Percentiles rank a stretch among this genome's conserved stretches.
phyloP scores from a whole-genome alignment of 305 asterid genomes.

The Fraxinus baroniana region DNA sequence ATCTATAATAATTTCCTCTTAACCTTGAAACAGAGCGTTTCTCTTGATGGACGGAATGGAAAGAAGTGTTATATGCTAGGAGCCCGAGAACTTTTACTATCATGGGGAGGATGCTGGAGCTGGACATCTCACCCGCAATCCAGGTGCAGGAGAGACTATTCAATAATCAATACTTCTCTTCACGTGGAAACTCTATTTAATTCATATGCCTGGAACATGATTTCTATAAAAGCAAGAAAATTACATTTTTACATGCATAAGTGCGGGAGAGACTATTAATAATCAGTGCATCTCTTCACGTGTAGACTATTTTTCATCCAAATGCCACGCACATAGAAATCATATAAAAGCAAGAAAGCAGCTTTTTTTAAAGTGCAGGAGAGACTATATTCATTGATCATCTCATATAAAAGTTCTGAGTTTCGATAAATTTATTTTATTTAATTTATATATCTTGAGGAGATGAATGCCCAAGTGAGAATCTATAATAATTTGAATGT shows the following conservation, averaged over 20 bases:
- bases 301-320: not conserved
- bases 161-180: not conserved
- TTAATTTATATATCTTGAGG: not conserved
- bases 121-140: conserved; percentile 30
- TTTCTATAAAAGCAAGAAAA: not conserved
- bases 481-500: not conserved
- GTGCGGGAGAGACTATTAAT: not conserved
- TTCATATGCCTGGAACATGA: not conserved
- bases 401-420: not conserved
- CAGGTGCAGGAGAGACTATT: conserved; percentile 18
- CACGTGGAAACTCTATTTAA: not conserved
- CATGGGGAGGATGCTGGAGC: conserved; percentile 31
- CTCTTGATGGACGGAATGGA: conserved; percentile 24
- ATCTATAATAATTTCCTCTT: not conserved
- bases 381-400: not conserved
- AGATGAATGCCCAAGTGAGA: not conserved
- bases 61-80: conserved; percentile 31
- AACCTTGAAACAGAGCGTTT: conserved; percentile 24
- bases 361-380: not conserved
- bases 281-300: not conserved
- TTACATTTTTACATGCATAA: not conserved
- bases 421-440: not conserved
- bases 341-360: not conserved
- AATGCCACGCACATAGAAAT: not conserved
- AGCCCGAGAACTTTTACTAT: conserved; percentile 32